A percentile compares a stretch with the other conserved stretches of the same genome.
Evolutionary conservation across 2,329 filamentous ascomycete species (phyloP).

Genomic region (Tolypocladium inflatum): DNA sequence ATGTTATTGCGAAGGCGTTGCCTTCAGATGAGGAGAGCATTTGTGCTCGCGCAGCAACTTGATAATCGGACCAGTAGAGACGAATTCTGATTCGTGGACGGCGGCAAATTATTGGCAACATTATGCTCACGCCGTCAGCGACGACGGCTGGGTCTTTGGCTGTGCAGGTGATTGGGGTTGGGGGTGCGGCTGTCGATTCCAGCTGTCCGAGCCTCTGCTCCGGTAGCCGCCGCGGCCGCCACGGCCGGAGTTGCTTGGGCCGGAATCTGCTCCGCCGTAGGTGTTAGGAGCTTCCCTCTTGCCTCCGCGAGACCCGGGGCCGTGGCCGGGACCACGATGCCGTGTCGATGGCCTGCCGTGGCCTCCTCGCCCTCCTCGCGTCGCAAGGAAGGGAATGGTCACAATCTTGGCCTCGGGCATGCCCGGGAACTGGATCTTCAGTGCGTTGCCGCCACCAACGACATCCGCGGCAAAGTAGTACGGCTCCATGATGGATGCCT

Average conservation of each 20-base stretch:
- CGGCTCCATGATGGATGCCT: constrained; percentile 23
- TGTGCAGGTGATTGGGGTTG: constrained; percentile 4
- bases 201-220: constrained; percentile 28
- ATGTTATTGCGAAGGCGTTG: not conserved
- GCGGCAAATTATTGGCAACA: not conserved
- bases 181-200: constrained; percentile 22
- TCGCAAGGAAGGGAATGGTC: constrained; percentile 24
- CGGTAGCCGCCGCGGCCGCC: constrained; percentile 30
- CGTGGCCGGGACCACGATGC: constrained; percentile 18
- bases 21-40: not conserved
- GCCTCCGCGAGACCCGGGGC: constrained; percentile 14
- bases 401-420: constrained; percentile 29
- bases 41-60: not conserved
- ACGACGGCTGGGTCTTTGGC: constrained; percentile 13
- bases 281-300: constrained; percentile 23
- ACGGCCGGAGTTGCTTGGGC: constrained; percentile 12
- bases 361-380: constrained; percentile 20
- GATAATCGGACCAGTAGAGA: not conserved
- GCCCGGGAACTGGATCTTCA: constrained; percentile 32
- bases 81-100: not conserved
- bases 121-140: constrained; percentile 12
- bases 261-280: constrained; percentile 14
- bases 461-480: constrained; percentile 23
- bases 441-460: constrained; percentile 22
- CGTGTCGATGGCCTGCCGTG: constrained; percentile 16